phyloP scores from a whole-genome alignment of 2,329 filamentous ascomycete species.

The Plectosphaerella plurivora region DNA sequence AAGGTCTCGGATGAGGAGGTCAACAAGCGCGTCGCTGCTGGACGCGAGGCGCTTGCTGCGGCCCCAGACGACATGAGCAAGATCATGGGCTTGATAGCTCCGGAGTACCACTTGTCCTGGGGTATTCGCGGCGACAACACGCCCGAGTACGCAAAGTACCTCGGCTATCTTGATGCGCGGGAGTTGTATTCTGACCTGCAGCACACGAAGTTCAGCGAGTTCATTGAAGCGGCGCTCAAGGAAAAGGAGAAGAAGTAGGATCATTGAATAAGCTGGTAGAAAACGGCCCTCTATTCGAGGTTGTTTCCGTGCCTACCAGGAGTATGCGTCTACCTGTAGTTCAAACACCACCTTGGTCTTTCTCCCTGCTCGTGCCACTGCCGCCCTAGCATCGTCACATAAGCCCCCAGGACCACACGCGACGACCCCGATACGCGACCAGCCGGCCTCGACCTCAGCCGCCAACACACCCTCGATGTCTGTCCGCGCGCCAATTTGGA shows the following conservation, averaged over 20 bases:
- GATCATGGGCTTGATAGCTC: no score
- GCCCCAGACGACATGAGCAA: not conserved
- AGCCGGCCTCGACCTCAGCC: slow-evolving; percentile 22
- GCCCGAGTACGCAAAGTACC: slow-evolving; percentile 45
- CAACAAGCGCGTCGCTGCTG: no score
- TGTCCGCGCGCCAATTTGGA: slow-evolving; percentile 27
- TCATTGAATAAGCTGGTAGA: no score
- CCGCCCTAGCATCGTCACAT: slow-evolving; percentile 31
- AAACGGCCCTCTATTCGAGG: no score
- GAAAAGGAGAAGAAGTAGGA: no score
- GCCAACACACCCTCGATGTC: slow-evolving; percentile 23
- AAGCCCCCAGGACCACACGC: slow-evolving; percentile 34
- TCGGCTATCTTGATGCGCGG: slow-evolving; percentile 47
- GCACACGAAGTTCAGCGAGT: no score
- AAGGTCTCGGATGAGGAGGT: no score
- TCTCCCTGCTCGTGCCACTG: slow-evolving; percentile 14
- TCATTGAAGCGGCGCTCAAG: no score
- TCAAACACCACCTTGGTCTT: not conserved
- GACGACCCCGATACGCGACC: slow-evolving; percentile 27
- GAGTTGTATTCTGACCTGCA: slow-evolving; percentile 49
- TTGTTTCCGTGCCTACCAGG: not conserved
- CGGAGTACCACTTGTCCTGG: not conserved
- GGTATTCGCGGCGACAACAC: slow-evolving; percentile 46
- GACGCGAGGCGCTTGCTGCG: no score
- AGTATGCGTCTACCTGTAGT: slow-evolving; percentile 1